These are phyloP conservation scores for Skeletonema costatum DNA, from an alignment of 108 stramenopile species.

Conservation along the genomic window DNA sequence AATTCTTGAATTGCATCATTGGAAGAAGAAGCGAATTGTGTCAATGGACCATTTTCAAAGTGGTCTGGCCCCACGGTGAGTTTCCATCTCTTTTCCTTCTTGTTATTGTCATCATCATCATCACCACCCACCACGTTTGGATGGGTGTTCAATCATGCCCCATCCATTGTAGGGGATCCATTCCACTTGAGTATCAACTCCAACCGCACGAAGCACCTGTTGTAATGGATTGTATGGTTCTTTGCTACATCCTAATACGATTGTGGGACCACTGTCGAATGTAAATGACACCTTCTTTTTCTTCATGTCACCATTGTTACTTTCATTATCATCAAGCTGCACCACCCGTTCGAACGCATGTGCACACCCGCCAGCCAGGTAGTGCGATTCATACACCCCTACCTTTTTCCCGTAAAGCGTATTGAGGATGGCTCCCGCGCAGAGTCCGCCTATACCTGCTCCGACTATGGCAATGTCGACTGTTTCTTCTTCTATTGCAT, in stretches of 20 bases:
- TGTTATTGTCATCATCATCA: no score
- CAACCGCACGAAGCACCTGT: constrained; percentile 87
- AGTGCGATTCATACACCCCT: constrained; percentile 89
- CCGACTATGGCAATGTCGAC: constrained; percentile 87
- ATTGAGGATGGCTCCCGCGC: constrained; percentile 87
- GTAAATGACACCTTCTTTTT: constrained; percentile 49
- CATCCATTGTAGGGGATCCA: constrained; percentile 92
- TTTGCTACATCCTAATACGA: constrained; percentile 78
- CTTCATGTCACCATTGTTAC: background rate
- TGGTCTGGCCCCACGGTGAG: constrained; percentile 73
- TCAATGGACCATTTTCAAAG: constrained; percentile 77
- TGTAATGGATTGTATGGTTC: constrained; percentile 82
- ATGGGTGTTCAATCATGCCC: constrained; percentile 91
- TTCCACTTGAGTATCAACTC: constrained; percentile 68
- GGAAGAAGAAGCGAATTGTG: constrained; percentile 63
- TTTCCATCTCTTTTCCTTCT: constrained; percentile 70
- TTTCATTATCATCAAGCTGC: background rate
- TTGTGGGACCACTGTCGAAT: constrained; percentile 93
- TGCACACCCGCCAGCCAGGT: constrained; percentile 89
- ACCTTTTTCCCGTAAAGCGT: constrained; percentile 83
- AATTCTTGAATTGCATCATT: constrained; percentile 49
- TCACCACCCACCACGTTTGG: no score
- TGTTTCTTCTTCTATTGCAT: constrained; percentile 30
- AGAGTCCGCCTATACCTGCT: constrained; percentile 90
- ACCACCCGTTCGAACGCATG: constrained; percentile 82